Conservation (phyloP, 129 eudicot genomes). For the Deinandra increscens region DNA sequence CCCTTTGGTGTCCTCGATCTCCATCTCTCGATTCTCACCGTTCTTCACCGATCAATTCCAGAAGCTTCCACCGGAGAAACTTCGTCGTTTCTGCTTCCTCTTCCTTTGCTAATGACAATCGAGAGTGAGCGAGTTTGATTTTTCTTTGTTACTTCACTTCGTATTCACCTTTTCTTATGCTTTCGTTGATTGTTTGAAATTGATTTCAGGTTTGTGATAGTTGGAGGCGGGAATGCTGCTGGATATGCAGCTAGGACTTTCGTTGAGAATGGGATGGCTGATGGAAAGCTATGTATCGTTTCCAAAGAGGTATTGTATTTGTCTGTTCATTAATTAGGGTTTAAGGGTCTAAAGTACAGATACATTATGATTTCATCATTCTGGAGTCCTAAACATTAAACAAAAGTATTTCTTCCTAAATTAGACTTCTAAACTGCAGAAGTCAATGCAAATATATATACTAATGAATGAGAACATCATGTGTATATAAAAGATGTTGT, state of each 20-base stretch:
- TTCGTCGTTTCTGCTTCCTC: slow-evolving; percentile 61
- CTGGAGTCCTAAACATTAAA: slow-evolving; percentile 6
- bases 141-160: neutral
- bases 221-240: slow-evolving; percentile 98
- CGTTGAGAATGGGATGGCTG: slow-evolving; percentile 82
- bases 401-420: neutral
- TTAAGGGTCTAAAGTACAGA: neutral
- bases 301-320: slow-evolving; percentile 67
- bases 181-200: neutral
- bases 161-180: neutral
- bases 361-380: neutral
- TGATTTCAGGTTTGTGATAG: slow-evolving; percentile 72
- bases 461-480: neutral
- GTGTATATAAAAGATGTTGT: neutral
- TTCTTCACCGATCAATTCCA: slow-evolving; percentile 26
- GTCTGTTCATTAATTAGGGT: neutral
- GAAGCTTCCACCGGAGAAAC: slow-evolving; percentile 49
- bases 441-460: neutral
- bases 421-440: neutral
- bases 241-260: slow-evolving; percentile 96
- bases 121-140: slow-evolving; percentile 74
- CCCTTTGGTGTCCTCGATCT: slow-evolving; percentile 56
- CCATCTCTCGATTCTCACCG: slow-evolving; percentile 36
- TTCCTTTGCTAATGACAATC: slow-evolving; percentile 74
- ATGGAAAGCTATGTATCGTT: slow-evolving; percentile 92